Base-by-base conservation (phyloP, 2,329 filamentous ascomycete species). In the Alternaria triticimaculans region DNA sequence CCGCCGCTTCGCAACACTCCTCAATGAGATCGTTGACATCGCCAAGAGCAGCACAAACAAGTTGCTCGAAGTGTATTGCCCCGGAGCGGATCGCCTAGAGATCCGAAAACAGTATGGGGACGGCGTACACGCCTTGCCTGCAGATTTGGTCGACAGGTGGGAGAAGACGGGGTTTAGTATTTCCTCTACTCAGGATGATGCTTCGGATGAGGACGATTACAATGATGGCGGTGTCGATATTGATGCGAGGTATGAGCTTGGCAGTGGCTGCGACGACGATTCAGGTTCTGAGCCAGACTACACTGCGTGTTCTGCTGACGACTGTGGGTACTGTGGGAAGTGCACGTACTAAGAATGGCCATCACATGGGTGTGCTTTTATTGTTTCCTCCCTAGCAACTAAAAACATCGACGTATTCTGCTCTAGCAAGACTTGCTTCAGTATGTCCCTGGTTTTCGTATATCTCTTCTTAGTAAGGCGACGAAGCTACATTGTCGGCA, bases 291-390 rank as follows among this genome's bases (percentile, higher is more conserved):
- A 77, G 50, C 64, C 70, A 20, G 79, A 81, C 58, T 81, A 73
- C 28, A 81, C 78, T 8, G 79, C 77, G 8, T 81, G 79, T 60
- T 78, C 77, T 10, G 69, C 68, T 28, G 70, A 77, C 1, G 67
- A 72, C 21, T 81, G 78, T 67, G 78, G 76, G 3, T 80, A 81
- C 49, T 81, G 79, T 49, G 79, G 79, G 9, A 76, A 71, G 26
- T 81, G 79, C 61, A 73, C 71, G 21, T 76, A 77, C 54, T 76
- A 28, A 60, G 43, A 6, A 1, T 18, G 43, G 45, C 5, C 2
- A 30, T 11, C 3, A 23, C 4, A 15, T 41, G 26, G 2, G 3
- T 26, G 6, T 28, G 25, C 14, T 0, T 21, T 15, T 2, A 14
- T 37, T 45, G 25, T 23, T 21, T 23, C 4, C 9, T 46, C 14